Conservation (phyloP, 768 basidiomycete genomes). For the Tylopilus subfusipes region DNA sequence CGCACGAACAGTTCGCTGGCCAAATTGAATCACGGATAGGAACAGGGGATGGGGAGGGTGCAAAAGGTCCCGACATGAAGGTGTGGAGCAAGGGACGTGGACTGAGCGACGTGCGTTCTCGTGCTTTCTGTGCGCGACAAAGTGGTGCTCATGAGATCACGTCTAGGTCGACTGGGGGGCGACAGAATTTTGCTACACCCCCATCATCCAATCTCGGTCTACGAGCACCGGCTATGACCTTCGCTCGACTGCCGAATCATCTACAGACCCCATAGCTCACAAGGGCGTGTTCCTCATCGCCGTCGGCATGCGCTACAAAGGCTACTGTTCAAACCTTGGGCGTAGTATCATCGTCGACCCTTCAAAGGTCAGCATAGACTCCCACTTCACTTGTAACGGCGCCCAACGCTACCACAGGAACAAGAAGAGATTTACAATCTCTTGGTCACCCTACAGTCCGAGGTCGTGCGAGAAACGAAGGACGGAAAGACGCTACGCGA, state of each 20-base stretch:
- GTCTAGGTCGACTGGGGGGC: slow-evolving; percentile 81
- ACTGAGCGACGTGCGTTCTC: slow-evolving; percentile 61
- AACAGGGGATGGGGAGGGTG: slow-evolving; percentile 56
- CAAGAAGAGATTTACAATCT: slow-evolving; percentile 89
- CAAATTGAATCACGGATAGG: slow-evolving; percentile 89
- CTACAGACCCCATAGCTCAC: slow-evolving; percentile 76
- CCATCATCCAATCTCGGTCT: slow-evolving; percentile 92
- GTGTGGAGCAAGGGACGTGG: slow-evolving; percentile 83
- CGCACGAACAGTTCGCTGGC: slow-evolving; percentile 81
- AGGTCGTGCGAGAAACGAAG: slow-evolving; percentile 71
- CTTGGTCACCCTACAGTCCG: slow-evolving; percentile 72
- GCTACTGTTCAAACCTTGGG: slow-evolving; percentile 89
- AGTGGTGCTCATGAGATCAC: slow-evolving; percentile 4
- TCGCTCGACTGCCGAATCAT: slow-evolving; percentile 81
- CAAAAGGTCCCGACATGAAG: slow-evolving; percentile 87
- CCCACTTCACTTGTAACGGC: neutral
- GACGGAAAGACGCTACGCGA: slow-evolving; percentile 76
- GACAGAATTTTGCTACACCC: slow-evolving; percentile 91
- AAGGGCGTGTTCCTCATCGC: slow-evolving; percentile 86
- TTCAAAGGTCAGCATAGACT: slow-evolving; percentile 52
- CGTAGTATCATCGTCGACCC: slow-evolving; percentile 96
- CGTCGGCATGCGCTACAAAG: slow-evolving; percentile 88
- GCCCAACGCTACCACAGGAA: slow-evolving; percentile 46
- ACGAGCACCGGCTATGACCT: slow-evolving; percentile 84
- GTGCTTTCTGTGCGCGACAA: neutral